Percentiles rank a stretch among this genome's conserved stretches.
Conservation (phyloP, 192 early-diverging fungal genomes). For the Backusella mclennaniae region DNA sequence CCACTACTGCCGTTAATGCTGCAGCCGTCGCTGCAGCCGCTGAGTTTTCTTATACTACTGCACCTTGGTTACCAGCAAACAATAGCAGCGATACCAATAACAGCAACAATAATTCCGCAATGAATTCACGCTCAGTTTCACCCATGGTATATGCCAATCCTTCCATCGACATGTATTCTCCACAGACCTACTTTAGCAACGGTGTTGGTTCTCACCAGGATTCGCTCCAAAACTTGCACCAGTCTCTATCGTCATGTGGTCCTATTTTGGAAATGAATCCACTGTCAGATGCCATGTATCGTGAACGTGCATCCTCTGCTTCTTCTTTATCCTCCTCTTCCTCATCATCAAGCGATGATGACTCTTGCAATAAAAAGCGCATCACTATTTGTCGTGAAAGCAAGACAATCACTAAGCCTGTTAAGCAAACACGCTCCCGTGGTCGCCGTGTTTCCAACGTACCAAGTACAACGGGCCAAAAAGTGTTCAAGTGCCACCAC, state of each 20-base stretch:
- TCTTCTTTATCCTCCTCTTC: constrained; percentile 1
- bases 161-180: constrained; percentile 11
- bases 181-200: constrained; percentile 1
- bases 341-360: not conserved
- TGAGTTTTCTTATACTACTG: not conserved
- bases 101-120: not conserved
- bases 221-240: not conserved
- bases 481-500: constrained; percentile 54
- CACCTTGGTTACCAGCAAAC: constrained; percentile 5
- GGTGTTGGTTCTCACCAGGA: not conserved
- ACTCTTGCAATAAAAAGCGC: not conserved
- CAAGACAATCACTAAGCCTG: not conserved
- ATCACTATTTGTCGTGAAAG: not conserved
- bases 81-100: not conserved
- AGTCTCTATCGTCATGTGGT: not conserved
- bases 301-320: constrained; percentile 8
- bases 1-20: not conserved
- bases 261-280: not conserved
- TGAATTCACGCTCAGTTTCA: constrained; percentile 4
- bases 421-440: constrained; percentile 37
- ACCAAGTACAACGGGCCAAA: constrained; percentile 41
- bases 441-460: constrained; percentile 51
- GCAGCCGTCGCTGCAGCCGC: not conserved
- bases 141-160: constrained; percentile 16
- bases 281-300: not conserved